phyloP scores from a whole-genome alignment of 805 yeast genomes.

The Candida incommunis region DNA sequence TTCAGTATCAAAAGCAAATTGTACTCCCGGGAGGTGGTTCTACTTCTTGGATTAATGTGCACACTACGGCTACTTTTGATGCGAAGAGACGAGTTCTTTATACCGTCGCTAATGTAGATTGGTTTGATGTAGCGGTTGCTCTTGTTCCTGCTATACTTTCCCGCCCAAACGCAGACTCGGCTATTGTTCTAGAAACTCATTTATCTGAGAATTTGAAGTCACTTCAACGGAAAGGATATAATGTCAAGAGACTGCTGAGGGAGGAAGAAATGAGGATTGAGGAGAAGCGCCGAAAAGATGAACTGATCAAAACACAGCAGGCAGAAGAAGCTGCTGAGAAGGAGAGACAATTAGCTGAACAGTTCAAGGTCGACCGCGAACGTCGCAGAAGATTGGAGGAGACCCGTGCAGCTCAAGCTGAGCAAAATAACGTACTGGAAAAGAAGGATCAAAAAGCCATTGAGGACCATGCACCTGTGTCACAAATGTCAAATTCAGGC shows the following conservation, averaged over 20 bases:
- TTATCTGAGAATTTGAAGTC: conserved; percentile 17
- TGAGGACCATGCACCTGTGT: neutral
- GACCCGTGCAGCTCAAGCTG: neutral
- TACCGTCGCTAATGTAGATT: conserved; percentile 17
- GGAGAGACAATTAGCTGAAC: conserved; percentile 3
- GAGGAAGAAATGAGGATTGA: conserved; percentile 12
- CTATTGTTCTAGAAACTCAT: conserved; percentile 23
- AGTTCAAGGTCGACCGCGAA: conserved; percentile 4
- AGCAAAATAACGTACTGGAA: conserved; percentile 1
- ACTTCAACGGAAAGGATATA: conserved; percentile 24
- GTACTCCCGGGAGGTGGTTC: conserved; percentile 7
- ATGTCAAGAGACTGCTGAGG: conserved; percentile 20
- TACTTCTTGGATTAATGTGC: conserved; percentile 11
- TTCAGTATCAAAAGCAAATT: conserved; percentile 14
- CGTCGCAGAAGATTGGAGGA: neutral
- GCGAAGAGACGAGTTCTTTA: conserved; percentile 8
- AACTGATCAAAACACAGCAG: conserved; percentile 3
- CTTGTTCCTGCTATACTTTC: conserved; percentile 15
- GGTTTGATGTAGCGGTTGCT: conserved; percentile 24
- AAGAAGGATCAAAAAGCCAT: neutral
- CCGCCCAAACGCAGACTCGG: conserved; percentile 24
- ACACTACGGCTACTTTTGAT: conserved; percentile 12
- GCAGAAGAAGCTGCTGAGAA: conserved; percentile 4
- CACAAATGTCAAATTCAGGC: neutral
- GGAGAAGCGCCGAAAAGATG: conserved; percentile 7